Evolutionary conservation across 2,329 filamentous ascomycete genomes (phyloP).

Genomic region (Scytalidium sp.): DNA sequence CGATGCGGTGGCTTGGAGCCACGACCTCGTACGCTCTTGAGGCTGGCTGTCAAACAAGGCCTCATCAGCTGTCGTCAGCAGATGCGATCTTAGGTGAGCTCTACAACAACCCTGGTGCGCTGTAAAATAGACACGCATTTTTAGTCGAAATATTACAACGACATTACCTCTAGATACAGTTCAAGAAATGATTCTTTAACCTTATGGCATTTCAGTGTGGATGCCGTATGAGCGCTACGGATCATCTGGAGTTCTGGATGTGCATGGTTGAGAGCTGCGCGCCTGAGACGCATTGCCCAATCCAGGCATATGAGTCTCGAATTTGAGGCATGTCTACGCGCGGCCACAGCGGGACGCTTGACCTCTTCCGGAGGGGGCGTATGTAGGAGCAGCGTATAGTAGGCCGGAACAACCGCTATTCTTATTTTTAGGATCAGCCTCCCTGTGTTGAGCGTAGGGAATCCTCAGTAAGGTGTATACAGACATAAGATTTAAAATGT

Average conservation of each 20-base stretch:
- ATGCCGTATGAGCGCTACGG: too few relatives aligned
- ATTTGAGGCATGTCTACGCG: background rate
- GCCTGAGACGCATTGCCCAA: background rate
- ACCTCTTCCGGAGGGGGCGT: too few relatives aligned
- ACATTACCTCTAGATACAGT: too few relatives aligned
- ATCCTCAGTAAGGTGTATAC: background rate
- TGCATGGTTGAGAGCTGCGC: too few relatives aligned
- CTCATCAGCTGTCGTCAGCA: background rate
- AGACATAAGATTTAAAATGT: too few relatives aligned
- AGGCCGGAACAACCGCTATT: background rate
- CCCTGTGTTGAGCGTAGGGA: background rate
- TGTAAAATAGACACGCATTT: too few relatives aligned
- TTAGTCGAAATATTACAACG: background rate
- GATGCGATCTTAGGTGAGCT: background rate
- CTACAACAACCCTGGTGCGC: too few relatives aligned
- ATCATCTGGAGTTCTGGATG: too few relatives aligned
- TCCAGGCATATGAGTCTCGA: background rate
- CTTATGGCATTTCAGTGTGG: too few relatives aligned
- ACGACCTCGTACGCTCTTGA: constrained; percentile 41
- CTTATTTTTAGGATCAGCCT: background rate
- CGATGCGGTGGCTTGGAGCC: constrained; percentile 74
- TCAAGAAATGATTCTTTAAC: too few relatives aligned
- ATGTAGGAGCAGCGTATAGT: background rate
- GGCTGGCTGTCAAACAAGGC: background rate
- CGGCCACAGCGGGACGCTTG: background rate